Evolutionary conservation across 2,329 filamentous ascomycete genomes (phyloP).

Genomic region (Penicillium brasilianum): DNA sequence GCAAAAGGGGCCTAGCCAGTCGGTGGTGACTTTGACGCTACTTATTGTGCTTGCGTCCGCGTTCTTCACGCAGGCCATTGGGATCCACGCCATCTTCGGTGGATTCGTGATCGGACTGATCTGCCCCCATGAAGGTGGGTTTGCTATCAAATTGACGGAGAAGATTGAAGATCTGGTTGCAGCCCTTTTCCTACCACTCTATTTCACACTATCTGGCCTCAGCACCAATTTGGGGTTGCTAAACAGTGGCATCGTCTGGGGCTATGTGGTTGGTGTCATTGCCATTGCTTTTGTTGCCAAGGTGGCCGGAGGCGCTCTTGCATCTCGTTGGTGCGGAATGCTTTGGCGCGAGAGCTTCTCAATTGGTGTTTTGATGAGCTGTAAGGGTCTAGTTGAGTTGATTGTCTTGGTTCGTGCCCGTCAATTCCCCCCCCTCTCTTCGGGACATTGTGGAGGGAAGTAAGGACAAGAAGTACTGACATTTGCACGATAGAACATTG

Average conservation of each 20-base stretch:
- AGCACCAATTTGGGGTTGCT: slow-evolving; percentile 86
- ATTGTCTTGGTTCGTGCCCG: slow-evolving; percentile 75
- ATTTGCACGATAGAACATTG: slow-evolving; percentile 67
- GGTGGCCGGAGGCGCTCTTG: slow-evolving; percentile 78
- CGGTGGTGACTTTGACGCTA: slow-evolving; percentile 80
- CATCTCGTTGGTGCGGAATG: slow-evolving; percentile 75
- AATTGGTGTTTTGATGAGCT: slow-evolving; percentile 92
- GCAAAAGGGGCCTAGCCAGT: slow-evolving; percentile 85
- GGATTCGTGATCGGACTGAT: slow-evolving; percentile 89
- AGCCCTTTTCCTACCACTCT: slow-evolving; percentile 83
- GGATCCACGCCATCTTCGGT: slow-evolving; percentile 92
- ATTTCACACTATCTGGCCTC: slow-evolving; percentile 90
- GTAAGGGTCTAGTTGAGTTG: slow-evolving; percentile 91
- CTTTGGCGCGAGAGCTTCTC: slow-evolving; percentile 89
- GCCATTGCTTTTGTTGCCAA: slow-evolving; percentile 83
- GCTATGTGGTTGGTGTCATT: slow-evolving; percentile 83
- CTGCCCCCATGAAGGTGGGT: slow-evolving; percentile 85
- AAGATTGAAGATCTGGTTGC: slow-evolving; percentile 92
- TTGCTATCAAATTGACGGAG: slow-evolving; percentile 87
- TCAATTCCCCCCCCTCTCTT: neutral
- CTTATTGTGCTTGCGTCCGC: slow-evolving; percentile 77
- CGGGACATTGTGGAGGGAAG: neutral
- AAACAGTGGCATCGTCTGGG: slow-evolving; percentile 82
- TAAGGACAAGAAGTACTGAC: neutral
- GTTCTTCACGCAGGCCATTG: slow-evolving; percentile 89